phyloP scores from a whole-genome alignment of 106 monocot genomes.

The Acorus calamus region DNA sequence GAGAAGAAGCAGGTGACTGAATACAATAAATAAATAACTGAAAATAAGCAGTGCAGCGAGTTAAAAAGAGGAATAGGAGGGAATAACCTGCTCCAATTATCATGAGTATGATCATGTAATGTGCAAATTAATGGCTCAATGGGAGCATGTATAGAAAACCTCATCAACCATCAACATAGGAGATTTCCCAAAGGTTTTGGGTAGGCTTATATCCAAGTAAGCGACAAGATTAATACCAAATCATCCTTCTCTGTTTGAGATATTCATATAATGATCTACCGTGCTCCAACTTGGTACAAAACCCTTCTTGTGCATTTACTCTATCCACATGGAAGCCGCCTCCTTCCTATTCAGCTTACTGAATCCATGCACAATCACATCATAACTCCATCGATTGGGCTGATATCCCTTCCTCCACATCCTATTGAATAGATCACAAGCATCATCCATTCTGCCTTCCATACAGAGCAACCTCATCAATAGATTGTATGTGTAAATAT shows the following conservation, averaged over 20 bases:
- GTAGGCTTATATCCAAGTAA: too few relatives aligned
- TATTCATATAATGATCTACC: slow-evolving; percentile 28
- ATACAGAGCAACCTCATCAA: slow-evolving; percentile 42
- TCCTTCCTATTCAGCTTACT: slow-evolving; percentile 51
- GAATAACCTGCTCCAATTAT: too few relatives aligned
- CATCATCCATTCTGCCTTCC: slow-evolving; percentile 69
- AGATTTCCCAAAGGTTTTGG: too few relatives aligned
- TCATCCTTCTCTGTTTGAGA: neutral
- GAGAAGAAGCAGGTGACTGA: too few relatives aligned
- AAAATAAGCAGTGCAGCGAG: too few relatives aligned
- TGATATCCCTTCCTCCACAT: slow-evolving; percentile 49
- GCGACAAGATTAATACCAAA: too few relatives aligned
- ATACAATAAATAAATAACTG: too few relatives aligned
- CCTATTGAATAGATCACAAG: slow-evolving; percentile 47
- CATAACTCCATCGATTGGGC: slow-evolving; percentile 72
- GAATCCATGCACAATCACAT: slow-evolving; percentile 72
- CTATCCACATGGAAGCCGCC: slow-evolving; percentile 64
- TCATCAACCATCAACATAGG: too few relatives aligned
- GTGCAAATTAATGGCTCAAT: too few relatives aligned
- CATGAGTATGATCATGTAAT: too few relatives aligned
- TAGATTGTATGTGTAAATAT: slow-evolving; percentile 72
- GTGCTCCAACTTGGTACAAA: slow-evolving; percentile 58
- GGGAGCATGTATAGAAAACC: too few relatives aligned
- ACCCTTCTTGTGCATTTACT: slow-evolving; percentile 53
- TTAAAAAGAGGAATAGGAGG: too few relatives aligned